Evolutionary conservation across 2,329 filamentous ascomycete species (phyloP), one percentile per base, ranked within the genome.

Genomic region (Blastomyces silverae): DNA sequence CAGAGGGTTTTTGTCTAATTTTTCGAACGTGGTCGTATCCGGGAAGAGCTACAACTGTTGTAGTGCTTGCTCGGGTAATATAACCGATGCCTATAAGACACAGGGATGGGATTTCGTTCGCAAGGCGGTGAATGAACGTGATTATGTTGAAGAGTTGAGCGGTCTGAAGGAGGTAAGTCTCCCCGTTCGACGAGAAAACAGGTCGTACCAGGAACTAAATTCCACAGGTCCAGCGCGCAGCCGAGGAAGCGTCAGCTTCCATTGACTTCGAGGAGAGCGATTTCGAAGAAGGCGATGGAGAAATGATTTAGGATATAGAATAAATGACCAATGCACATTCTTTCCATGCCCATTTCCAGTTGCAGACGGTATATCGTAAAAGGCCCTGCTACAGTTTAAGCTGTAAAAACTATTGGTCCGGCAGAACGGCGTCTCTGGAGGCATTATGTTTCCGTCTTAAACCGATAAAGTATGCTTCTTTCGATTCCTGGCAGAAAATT

Each of bases 391-490:
- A 28, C 37, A 15, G 37, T 20, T 44, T n/a, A 6, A 44, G n/a
- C 1, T 5, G 25, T 31, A 50, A 22, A 1, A 28, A 34, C 39
- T 62, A 65, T n/a, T 39, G 39, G 25, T 64, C 64, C 44, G 68
- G 66, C 65, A 82, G 79, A 1, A 85, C 79, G 15, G 79, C 77
- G 60, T 81, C 77, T 70, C 76, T 77, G 39, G 75, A 73, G 3
- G 79, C 75, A 60, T 78, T 78, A 31, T 79, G 77, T 73, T 88
- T 93, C 68, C 91, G 85, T 66, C 83, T 81, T 65, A 97, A 75
- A 0, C 87, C 92, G 58, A 97, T 87, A 73, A 97, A 95, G 72
- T 89, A 97, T 2, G 87, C 84, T 76, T 97, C 94, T 74, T 86
- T 91, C 0, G 89, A 92, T 80, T 91, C 89, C 89, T 92, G 69